Base-by-base conservation (phyloP, 495 filamentous ascomycete genomes). In the Penicillium macrosclerotiorum region DNA sequence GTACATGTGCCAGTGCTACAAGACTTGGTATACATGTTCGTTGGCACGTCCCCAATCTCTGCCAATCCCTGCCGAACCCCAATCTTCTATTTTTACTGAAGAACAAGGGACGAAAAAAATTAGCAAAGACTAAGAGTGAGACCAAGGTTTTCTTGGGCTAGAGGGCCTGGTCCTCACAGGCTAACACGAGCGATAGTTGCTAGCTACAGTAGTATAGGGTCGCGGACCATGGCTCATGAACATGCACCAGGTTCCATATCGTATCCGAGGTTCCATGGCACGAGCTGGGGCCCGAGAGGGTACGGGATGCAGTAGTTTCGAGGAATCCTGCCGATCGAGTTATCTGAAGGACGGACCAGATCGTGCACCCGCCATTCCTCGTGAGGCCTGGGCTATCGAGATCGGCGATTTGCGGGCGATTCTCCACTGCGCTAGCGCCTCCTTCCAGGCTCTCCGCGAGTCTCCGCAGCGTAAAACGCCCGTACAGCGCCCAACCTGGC, bases 391-490 rank as follows among this genome's bases (percentile, higher is more conserved):
- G 50, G 42, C 47, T 51, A 24, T 59, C 45, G 18, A 47, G 55
- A 58, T 61, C 58, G 58, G 40, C 54, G 50, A 60, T 54, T 46
- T 57, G 43, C 37, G 55, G 52, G 44, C 36, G 40, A 35, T 29
- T 31, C 59, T 62, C 59, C 59, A 62, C 59, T 47, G 41, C 14
- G 46, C 22, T 27, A 45, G 32, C 20, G 35, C 30, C 20, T 34
- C 14, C 42, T 14, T 30, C 8, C 25, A 29, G 25, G 31, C 11
- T 44, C 38, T 45, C 44, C 38, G 49, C 19, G 37, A 38, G 45
- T 45, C 51, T 49, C 55, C 47, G 51, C 48, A 42, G 43, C 37
- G 31, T 48, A 36, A 18, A 26, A 23, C 16, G 20, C 25, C 31
- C 16, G 26, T 31, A 25, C 22, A 38, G 17, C 16, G 5, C 33